These are phyloP conservation scores for Penicillium coffeae DNA, from an alignment of 495 filamentous ascomycete genomes.

Conservation along the genomic window DNA sequence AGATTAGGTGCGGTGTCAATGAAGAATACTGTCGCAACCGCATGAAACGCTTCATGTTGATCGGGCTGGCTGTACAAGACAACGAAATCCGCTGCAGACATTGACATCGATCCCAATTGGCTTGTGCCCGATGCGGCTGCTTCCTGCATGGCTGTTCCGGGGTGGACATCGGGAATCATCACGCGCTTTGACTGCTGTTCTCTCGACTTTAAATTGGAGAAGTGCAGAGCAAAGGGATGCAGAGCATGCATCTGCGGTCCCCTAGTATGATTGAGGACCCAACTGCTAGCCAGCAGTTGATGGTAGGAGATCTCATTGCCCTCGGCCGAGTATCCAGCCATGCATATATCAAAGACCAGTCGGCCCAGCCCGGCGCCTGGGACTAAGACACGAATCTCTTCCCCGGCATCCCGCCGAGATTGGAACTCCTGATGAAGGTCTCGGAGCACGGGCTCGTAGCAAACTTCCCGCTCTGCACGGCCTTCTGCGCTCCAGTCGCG, in stretches of 20 bases:
- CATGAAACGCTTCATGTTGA: conserved; percentile 64
- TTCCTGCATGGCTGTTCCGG: conserved; percentile 49
- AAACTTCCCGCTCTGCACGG: conserved; percentile 63
- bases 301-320: conserved; percentile 98
- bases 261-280: conserved; percentile 74
- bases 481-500: conserved; percentile 92
- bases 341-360: conserved; percentile 79
- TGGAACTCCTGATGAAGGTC: conserved; percentile 57
- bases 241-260: conserved; percentile 47
- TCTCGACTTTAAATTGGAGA: conserved; percentile 72
- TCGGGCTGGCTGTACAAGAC: conserved; percentile 62
- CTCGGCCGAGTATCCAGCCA: conserved; percentile 69
- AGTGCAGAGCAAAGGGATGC: conserved; percentile 75
- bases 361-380: conserved; percentile 88
- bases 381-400: conserved; percentile 65
- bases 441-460: conserved; percentile 66
- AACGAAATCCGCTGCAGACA: conserved; percentile 82
- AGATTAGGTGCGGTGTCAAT: conserved; percentile 95
- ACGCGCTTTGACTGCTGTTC: conserved; percentile 68
- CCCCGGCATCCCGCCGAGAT: conserved; percentile 14
- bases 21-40: conserved; percentile 88
- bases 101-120: conserved; percentile 60
- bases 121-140: conserved; percentile 23
- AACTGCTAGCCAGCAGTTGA: conserved; percentile 80
- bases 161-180: conserved; percentile 73